phyloP scores from a whole-genome alignment of 805 yeast genomes.

The Candida xyloterini region DNA sequence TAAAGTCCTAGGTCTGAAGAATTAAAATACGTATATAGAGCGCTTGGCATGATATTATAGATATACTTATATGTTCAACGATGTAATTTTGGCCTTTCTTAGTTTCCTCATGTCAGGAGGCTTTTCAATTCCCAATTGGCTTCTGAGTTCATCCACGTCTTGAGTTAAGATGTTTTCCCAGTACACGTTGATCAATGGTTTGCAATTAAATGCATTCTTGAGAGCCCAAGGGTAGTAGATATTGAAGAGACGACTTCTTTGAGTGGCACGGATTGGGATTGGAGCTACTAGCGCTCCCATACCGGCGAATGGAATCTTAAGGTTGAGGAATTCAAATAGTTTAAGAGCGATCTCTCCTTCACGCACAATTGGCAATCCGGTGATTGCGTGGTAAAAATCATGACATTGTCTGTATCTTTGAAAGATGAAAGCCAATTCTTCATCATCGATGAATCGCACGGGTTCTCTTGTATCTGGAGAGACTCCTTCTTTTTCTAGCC shows the following conservation, averaged over 20 bases:
- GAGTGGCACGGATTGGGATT: constrained; percentile 60
- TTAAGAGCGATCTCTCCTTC: constrained; percentile 98
- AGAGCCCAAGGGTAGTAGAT: constrained; percentile 89
- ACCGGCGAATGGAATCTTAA: constrained; percentile 95
- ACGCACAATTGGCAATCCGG: constrained; percentile 83
- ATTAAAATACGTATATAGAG: constrained; percentile 6
- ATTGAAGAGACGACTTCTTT: constrained; percentile 59
- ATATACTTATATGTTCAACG: neutral
- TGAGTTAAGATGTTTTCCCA: constrained; percentile 83
- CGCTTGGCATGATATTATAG: constrained; percentile 2
- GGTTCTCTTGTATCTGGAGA: constrained; percentile 92
- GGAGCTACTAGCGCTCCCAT: constrained; percentile 91
- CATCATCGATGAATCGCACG: constrained; percentile 84
- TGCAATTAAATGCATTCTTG: constrained; percentile 64
- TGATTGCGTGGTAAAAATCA: constrained; percentile 91
- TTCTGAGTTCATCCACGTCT: constrained; percentile 70
- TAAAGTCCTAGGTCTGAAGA: constrained; percentile 1
- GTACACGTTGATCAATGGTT: constrained; percentile 79
- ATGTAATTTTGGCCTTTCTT: constrained; percentile 39
- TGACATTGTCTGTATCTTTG: constrained; percentile 95
- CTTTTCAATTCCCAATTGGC: constrained; percentile 64
- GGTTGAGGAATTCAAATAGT: constrained; percentile 85
- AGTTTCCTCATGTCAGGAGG: constrained; percentile 78
- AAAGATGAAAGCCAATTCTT: constrained; percentile 87
- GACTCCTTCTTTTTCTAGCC: constrained; percentile 85